Evolutionary conservation across 1,284 basidiomycete species (phyloP).

Genomic region (Trametes versicolor): DNA sequence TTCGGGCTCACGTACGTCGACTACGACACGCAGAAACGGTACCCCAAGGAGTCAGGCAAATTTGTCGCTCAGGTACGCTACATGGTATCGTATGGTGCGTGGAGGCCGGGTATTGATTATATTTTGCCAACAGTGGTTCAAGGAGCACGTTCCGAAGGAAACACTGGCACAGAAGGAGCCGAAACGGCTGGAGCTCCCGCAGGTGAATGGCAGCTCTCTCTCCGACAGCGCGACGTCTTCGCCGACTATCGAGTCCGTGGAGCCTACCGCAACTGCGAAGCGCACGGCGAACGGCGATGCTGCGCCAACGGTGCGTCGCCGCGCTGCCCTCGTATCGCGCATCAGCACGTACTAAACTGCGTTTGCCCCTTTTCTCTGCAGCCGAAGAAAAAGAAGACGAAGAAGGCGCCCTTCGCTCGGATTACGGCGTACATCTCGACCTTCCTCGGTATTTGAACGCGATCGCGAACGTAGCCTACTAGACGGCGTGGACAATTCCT

Average conservation of each 20-base stretch:
- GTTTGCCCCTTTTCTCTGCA: neutral
- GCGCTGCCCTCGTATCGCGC: neutral
- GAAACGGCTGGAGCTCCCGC: slow-evolving; percentile 9
- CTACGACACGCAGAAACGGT: slow-evolving; percentile 75
- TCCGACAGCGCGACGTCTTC: slow-evolving; percentile 27
- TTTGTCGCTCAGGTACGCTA: slow-evolving; percentile 55
- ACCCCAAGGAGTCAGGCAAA: slow-evolving; percentile 72
- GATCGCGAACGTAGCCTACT: neutral
- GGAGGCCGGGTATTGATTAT: too few species aligned
- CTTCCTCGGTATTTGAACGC: slow-evolving; percentile 41
- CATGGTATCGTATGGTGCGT: too few species aligned
- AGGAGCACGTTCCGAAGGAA: slow-evolving; percentile 40
- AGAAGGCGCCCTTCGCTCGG: slow-evolving; percentile 42
- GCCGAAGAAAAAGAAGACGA: slow-evolving; percentile 39
- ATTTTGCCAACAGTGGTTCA: slow-evolving; percentile 41
- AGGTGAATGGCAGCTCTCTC: slow-evolving; percentile 9
- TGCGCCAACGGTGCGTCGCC: slow-evolving; percentile 23
- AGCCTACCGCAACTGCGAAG: slow-evolving; percentile 18
- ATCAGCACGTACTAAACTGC: neutral
- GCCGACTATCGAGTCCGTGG: slow-evolving; percentile 27
- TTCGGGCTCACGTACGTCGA: slow-evolving; percentile 76
- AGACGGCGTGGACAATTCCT: slow-evolving; percentile 8
- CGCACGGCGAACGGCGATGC: slow-evolving; percentile 29
- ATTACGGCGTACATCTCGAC: slow-evolving; percentile 44
- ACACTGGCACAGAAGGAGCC: slow-evolving; percentile 19